A percentile compares a stretch with the other conserved stretches of the same genome.
Conservation (phyloP, 2,329 filamentous ascomycete genomes). For the Trichophyton mentagrophytes region DNA sequence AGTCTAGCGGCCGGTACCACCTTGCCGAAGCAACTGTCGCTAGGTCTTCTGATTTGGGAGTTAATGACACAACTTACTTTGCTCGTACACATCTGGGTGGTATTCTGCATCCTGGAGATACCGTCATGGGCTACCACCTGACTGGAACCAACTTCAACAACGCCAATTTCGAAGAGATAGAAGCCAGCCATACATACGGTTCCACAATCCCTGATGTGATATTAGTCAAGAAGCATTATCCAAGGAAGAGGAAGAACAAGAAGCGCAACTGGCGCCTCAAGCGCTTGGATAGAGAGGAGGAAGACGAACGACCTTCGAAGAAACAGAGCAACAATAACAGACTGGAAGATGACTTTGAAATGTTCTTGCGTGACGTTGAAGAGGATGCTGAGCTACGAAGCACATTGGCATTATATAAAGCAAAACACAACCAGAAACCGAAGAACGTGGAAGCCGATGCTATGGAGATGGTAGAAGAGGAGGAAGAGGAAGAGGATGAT, state of each 20-base stretch:
- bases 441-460: constrained; percentile 29
- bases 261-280: constrained; percentile 85
- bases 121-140: constrained; percentile 86
- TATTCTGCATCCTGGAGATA: constrained; percentile 77
- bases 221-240: constrained; percentile 94
- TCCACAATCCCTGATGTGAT: constrained; percentile 80
- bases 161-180: constrained; percentile 66
- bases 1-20: constrained; percentile 65
- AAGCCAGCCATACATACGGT: constrained; percentile 61
- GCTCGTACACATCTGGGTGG: constrained; percentile 79
- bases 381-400: constrained; percentile 80
- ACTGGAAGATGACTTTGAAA: constrained; percentile 88
- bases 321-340: constrained; percentile 61
- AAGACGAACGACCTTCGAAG: constrained; percentile 30
- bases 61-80: constrained; percentile 79
- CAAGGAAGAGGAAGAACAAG: constrained; percentile 69
- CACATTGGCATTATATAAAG: constrained; percentile 76
- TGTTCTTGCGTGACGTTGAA: constrained; percentile 93
- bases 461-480: constrained; percentile 36
- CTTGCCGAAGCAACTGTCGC: constrained; percentile 82
- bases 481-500: constrained; percentile 49
- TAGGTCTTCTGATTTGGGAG: constrained; percentile 70
- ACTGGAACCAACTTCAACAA: constrained; percentile 90
- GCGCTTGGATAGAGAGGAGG: constrained; percentile 84
- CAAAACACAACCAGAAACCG: constrained; percentile 41